Percentiles rank a stretch among this genome's conserved stretches.
phyloP scores from a whole-genome alignment of 345 rosid genomes.

The Eucalyptus pauciflora region DNA sequence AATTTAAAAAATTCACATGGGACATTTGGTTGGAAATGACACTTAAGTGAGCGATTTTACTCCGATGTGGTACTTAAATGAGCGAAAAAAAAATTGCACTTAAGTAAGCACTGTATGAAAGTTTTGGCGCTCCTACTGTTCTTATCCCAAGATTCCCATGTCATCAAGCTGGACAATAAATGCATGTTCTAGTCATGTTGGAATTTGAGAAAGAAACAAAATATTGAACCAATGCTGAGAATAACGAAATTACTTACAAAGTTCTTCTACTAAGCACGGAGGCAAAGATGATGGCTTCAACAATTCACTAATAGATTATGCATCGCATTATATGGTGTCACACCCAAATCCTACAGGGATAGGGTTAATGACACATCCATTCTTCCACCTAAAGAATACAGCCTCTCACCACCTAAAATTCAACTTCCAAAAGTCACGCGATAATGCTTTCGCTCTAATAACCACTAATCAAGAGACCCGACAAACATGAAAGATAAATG shows the following conservation, averaged over 20 bases:
- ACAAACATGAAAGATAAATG: neutral
- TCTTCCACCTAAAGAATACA: too few relatives aligned
- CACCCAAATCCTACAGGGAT: too few relatives aligned
- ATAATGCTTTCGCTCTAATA: neutral
- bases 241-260: neutral
- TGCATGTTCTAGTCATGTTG: too few relatives aligned
- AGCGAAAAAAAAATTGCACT: too few relatives aligned
- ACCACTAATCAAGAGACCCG: neutral
- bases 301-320: neutral
- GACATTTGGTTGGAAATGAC: too few relatives aligned
- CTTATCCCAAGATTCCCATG: too few relatives aligned
- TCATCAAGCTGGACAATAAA: too few relatives aligned
- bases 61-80: accelerated
- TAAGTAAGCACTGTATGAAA: accelerated
- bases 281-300: neutral
- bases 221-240: neutral
- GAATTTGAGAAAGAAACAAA: neutral
- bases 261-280: neutral
- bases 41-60: too few relatives aligned
- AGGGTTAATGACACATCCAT: too few relatives aligned
- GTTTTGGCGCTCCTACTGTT: too few relatives aligned
- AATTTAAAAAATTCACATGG: too few relatives aligned
- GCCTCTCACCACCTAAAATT: neutral
- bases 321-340: neutral
- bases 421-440: neutral